Evolutionary conservation across 2,329 filamentous ascomycete species (phyloP).

Genomic region (Trichothecium roseum): DNA sequence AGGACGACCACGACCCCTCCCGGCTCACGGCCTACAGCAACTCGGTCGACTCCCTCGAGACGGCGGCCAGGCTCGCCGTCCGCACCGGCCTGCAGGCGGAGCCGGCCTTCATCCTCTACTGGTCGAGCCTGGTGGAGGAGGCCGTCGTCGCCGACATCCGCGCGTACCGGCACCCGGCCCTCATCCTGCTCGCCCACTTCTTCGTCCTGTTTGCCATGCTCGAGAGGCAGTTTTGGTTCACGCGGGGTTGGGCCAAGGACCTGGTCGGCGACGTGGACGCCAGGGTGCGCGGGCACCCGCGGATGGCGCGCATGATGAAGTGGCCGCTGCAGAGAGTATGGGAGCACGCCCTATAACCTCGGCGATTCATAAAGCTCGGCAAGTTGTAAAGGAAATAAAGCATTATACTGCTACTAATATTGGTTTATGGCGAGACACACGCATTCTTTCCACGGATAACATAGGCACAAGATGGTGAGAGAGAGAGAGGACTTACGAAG

Average conservation of each 20-base stretch:
- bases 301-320: no score
- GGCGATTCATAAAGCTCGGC: no score
- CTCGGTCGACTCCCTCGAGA: conserved; percentile 10
- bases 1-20: conserved; percentile 3
- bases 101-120: conserved; percentile 10
- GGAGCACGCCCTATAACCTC: no score
- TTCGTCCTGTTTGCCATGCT: conserved; percentile 12
- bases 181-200: conserved; percentile 16
- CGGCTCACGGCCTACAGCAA: conserved; percentile 11
- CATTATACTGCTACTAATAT: no score
- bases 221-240: conserved; percentile 16
- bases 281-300: background rate
- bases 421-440: no score
- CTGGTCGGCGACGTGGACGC: conserved; percentile 11
- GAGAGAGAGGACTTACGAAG: no score
- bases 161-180: conserved; percentile 11
- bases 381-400: no score
- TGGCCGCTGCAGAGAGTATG: no score
- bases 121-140: conserved; percentile 15
- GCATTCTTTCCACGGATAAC: no score
- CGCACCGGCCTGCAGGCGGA: conserved; percentile 14
- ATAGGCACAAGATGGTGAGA: no score
- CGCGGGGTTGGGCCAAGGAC: conserved; percentile 14
- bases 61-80: conserved; percentile 9
- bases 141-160: conserved; percentile 15